Percentiles rank a stretch among this genome's conserved stretches.
These are phyloP conservation scores for Ogataea ganodermae DNA, from an alignment of 805 yeast genomes.

Conservation along the genomic window DNA sequence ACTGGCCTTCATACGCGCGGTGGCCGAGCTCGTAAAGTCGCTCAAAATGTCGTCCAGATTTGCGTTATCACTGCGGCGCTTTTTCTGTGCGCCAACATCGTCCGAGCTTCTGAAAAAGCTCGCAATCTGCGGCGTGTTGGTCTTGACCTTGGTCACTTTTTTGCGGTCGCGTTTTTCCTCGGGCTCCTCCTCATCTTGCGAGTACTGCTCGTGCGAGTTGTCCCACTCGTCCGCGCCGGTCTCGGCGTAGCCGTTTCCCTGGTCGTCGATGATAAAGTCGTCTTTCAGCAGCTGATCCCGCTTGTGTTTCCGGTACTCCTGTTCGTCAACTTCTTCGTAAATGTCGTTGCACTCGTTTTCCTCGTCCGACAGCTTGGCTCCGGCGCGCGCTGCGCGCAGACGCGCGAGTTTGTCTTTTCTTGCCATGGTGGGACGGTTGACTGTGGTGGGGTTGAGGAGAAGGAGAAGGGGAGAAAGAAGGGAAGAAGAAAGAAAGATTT, in stretches of 20 bases:
- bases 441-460: background rate
- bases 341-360: slow-evolving; percentile 50
- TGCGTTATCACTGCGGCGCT: slow-evolving; percentile 43
- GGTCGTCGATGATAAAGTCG: slow-evolving; percentile 92
- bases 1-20: slow-evolving; percentile 22
- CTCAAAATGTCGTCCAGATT: slow-evolving; percentile 69
- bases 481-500: background rate
- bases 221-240: slow-evolving; percentile 94
- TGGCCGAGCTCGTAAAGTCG: slow-evolving; percentile 45
- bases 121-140: slow-evolving; percentile 37
- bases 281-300: slow-evolving; percentile 81
- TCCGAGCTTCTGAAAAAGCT: slow-evolving; percentile 49
- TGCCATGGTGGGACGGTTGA: slow-evolving; percentile 19
- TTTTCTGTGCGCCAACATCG: slow-evolving; percentile 15
- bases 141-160: slow-evolving; percentile 39
- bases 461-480: background rate
- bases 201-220: slow-evolving; percentile 50
- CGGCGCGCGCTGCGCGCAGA: slow-evolving; percentile 63
- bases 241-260: slow-evolving; percentile 92
- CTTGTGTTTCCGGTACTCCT: slow-evolving; percentile 70
- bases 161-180: slow-evolving; percentile 24
- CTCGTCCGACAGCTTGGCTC: slow-evolving; percentile 48
- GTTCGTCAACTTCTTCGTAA: slow-evolving; percentile 88
- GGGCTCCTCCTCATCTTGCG: slow-evolving; percentile 52
- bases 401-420: slow-evolving; percentile 52